Conservation (phyloP, 2,329 filamentous ascomycete species). For the Bertia moriformis region DNA sequence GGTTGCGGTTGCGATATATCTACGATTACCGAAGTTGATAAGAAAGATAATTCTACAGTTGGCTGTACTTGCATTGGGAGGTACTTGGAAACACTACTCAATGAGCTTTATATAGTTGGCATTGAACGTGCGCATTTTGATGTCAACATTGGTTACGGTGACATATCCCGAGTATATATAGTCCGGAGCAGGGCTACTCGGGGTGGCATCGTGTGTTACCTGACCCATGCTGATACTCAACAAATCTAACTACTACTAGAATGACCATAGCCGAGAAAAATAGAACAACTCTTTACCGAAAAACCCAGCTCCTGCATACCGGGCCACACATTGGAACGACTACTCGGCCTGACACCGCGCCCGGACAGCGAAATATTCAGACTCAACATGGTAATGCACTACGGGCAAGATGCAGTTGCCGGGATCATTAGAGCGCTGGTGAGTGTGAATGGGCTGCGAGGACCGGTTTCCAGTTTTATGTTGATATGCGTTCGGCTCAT, state of each 20-base stretch:
- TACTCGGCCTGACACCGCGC: conserved; percentile 10
- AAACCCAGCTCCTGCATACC: conserved; percentile 14
- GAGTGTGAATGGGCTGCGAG: conserved; percentile 14
- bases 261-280: conserved; percentile 12
- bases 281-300: conserved; percentile 13
- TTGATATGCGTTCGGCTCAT: conserved; percentile 12
- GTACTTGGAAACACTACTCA: too few relatives aligned
- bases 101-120: too few relatives aligned
- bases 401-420: conserved; percentile 12
- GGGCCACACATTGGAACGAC: conserved; percentile 11
- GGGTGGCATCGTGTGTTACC: not conserved
- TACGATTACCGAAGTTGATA: too few relatives aligned
- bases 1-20: too few relatives aligned
- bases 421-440: conserved; percentile 11
- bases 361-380: conserved; percentile 5
- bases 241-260: conserved; percentile 6
- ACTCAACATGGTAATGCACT: conserved; percentile 13
- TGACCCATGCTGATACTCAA: not conserved
- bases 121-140: too few relatives aligned
- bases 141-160: too few relatives aligned
- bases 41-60: too few relatives aligned
- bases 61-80: too few relatives aligned
- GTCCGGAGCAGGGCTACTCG: not conserved
- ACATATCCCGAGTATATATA: too few relatives aligned
- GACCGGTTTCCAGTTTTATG: conserved; percentile 12